Evolutionary conservation across 2,329 filamentous ascomycete species (phyloP).

Genomic region (Lasiodiplodia gonubiensis): DNA sequence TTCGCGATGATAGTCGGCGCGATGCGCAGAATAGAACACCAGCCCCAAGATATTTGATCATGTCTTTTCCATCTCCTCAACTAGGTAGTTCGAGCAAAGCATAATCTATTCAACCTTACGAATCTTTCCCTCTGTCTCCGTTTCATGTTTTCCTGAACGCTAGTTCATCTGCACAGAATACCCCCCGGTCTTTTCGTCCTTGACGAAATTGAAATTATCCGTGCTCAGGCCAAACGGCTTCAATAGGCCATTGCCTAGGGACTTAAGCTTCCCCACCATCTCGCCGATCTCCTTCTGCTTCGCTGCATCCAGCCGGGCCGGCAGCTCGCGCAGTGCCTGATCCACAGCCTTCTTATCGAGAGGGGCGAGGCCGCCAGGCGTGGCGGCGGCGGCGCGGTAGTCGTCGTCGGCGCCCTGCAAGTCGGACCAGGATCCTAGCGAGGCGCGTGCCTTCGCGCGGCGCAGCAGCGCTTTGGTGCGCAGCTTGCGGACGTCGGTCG

Average conservation of each 20-base stretch:
- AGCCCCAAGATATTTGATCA: not conserved
- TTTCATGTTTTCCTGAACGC: slow-evolving; percentile 5
- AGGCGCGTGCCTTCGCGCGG: slow-evolving; percentile 73
- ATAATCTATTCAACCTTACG: not conserved
- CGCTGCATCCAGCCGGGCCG: slow-evolving; percentile 72
- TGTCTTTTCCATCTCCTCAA: not conserved
- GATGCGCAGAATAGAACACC: too few species aligned
- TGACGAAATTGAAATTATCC: slow-evolving; percentile 91
- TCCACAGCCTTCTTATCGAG: slow-evolving; percentile 73
- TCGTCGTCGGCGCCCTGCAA: slow-evolving; percentile 80
- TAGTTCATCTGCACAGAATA: slow-evolving; percentile 91
- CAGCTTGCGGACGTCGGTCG: slow-evolving; percentile 74
- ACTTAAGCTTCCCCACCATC: slow-evolving; percentile 97
- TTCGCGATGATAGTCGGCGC: too few species aligned
- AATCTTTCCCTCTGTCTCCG: not conserved
- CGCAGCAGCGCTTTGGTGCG: slow-evolving; percentile 83
- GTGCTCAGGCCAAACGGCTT: slow-evolving; percentile 94
- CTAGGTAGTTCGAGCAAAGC: not conserved
- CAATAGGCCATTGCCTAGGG: slow-evolving; percentile 87
- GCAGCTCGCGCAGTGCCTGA: slow-evolving; percentile 68
- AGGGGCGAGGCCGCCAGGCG: slow-evolving; percentile 62
- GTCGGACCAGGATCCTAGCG: slow-evolving; percentile 78
- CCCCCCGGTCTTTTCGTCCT: slow-evolving; percentile 86
- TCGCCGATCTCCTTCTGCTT: slow-evolving; percentile 89
- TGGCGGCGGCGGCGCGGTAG: slow-evolving; percentile 70